Conservation (phyloP, 2,329 filamentous ascomycete species). For the Emydomyces testavorans region DNA sequence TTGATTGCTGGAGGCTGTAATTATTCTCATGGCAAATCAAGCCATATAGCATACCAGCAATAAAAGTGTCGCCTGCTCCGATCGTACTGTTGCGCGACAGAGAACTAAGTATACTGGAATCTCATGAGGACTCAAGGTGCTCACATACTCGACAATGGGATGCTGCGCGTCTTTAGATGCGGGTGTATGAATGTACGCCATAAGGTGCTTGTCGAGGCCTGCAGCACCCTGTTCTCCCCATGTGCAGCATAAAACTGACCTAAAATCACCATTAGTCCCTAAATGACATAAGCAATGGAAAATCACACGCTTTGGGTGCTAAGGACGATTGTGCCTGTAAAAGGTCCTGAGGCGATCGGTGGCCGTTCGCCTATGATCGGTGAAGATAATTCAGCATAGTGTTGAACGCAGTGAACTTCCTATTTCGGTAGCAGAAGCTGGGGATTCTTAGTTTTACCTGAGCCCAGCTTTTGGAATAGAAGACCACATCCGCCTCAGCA, state of each 20-base stretch:
- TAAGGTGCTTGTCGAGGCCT: conserved; percentile 32
- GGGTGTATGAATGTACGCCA: conserved; percentile 32
- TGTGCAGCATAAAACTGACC: conserved; percentile 45
- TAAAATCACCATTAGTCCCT: conserved; percentile 17
- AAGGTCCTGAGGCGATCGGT: conserved; percentile 42
- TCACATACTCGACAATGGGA: conserved; percentile 49
- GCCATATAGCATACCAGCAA: conserved; percentile 57
- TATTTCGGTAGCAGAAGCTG: not conserved
- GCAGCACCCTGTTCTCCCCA: conserved; percentile 48
- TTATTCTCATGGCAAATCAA: conserved; percentile 38
- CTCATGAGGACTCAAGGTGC: conserved; percentile 10
- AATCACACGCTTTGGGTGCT: conserved; percentile 38
- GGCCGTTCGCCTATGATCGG: conserved; percentile 25
- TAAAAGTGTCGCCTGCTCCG: conserved; percentile 65
- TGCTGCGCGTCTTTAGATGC: conserved; percentile 33
- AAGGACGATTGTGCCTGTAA: conserved; percentile 36
- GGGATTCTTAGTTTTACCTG: conserved; percentile 40
- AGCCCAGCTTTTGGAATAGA: conserved; percentile 61
- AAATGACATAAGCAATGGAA: conserved; percentile 1
- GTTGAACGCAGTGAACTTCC: not conserved
- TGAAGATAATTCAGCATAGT: not conserved
- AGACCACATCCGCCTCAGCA: conserved; percentile 55
- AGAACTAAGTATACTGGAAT: not conserved
- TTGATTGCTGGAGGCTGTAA: conserved; percentile 41
- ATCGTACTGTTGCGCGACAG: conserved; percentile 44